Conservation (phyloP, 192 early-diverging fungal species). For the Lobosporangium transversale region DNA sequence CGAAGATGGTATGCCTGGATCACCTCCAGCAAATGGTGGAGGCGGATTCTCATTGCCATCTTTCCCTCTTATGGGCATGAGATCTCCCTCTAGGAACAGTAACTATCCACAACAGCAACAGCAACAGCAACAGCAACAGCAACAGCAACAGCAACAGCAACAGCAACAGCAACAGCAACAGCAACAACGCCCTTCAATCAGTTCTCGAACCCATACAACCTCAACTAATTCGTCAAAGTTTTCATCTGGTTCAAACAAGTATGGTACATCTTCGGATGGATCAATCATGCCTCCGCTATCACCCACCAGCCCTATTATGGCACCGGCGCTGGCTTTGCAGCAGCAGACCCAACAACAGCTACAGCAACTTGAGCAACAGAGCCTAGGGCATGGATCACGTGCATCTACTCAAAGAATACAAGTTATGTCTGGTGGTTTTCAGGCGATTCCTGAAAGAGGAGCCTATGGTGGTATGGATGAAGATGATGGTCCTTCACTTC, state of each 20-base stretch:
- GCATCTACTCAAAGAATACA: constrained; percentile 6
- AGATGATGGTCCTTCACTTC: not conserved
- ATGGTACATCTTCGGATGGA: constrained; percentile 13
- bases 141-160: not conserved
- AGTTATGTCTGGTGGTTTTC: constrained; percentile 6
- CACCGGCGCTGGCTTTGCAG: not conserved
- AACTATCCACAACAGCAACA: not conserved
- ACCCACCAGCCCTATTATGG: constrained; percentile 21
- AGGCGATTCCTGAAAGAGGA: constrained; percentile 9
- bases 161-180: not conserved
- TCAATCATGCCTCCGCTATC: constrained; percentile 1
- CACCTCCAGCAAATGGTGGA: not conserved
- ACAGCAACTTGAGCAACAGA: constrained; percentile 14
- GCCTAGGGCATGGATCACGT: not conserved
- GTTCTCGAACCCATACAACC: constrained; percentile 18
- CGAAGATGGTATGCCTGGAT: constrained; percentile 14
- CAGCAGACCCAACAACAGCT: constrained; percentile 30
- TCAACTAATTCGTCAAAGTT: constrained; percentile 12
- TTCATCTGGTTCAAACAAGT: constrained; percentile 20
- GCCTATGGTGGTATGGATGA: not conserved
- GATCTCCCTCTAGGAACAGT: constrained; percentile 27
- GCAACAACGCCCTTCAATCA: constrained; percentile 19
- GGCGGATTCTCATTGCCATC: constrained; percentile 22
- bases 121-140: not conserved
- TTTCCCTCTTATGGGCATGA: constrained; percentile 27